A percentile compares a stretch with the other conserved stretches of the same genome.
Evolutionary conservation across 2,329 filamentous ascomycete species (phyloP).

Genomic region (Lachnellula suecica): DNA sequence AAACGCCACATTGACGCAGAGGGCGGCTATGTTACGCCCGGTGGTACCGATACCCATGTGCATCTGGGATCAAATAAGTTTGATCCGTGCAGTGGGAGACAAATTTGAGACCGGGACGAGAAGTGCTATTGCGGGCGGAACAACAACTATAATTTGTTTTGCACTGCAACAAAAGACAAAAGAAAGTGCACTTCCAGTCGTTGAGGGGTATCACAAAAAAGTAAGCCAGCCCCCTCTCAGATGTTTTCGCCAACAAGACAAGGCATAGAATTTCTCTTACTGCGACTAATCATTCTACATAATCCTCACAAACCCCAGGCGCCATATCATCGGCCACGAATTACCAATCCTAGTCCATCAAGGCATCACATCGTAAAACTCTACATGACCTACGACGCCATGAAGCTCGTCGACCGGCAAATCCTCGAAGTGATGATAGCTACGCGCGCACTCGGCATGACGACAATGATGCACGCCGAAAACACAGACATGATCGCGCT

Average conservation of each 20-base stretch:
- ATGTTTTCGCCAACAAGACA: too few relatives aligned
- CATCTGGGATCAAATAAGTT: slow-evolving; percentile 47
- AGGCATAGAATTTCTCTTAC: too few relatives aligned
- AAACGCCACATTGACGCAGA: slow-evolving; percentile 46
- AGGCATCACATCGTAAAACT: slow-evolving; percentile 50
- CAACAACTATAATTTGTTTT: slow-evolving; percentile 58
- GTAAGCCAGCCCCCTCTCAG: too few relatives aligned
- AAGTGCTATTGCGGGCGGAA: slow-evolving; percentile 57
- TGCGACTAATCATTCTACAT: slow-evolving; percentile 58
- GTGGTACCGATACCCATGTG: slow-evolving; percentile 49
- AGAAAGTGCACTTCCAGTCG: slow-evolving; percentile 42
- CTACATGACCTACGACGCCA: slow-evolving; percentile 52
- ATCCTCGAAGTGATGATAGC: slow-evolving; percentile 50
- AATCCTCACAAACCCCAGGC: slow-evolving; percentile 46
- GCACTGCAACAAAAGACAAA: slow-evolving; percentile 51
- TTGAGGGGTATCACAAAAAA: slow-evolving; percentile 50
- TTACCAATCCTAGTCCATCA: slow-evolving; percentile 39
- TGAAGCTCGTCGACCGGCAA: slow-evolving; percentile 48
- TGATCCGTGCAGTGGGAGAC: slow-evolving; percentile 41
- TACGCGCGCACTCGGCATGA: slow-evolving; percentile 43
- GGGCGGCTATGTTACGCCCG: slow-evolving; percentile 45
- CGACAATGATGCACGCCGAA: slow-evolving; percentile 49
- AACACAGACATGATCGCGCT: slow-evolving; percentile 45
- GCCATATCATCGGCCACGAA: slow-evolving; percentile 39
- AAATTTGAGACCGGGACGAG: slow-evolving; percentile 44